Conservation (phyloP, 768 basidiomycete species). For the Pulveroboletus sp. region DNA sequence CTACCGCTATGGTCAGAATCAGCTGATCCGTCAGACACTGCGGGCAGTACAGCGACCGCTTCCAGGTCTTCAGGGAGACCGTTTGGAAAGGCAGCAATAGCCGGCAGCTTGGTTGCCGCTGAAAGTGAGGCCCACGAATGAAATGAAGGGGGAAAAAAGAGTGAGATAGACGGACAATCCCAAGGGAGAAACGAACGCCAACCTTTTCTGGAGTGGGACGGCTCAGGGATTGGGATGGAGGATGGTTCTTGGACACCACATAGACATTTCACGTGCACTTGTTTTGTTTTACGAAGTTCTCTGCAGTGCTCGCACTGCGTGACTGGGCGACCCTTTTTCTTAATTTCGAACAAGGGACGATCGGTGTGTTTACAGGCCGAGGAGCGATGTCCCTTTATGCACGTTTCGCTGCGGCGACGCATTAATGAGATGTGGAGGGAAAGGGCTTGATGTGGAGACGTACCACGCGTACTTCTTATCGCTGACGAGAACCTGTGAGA, state of each 20-base stretch:
- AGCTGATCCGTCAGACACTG: conserved; percentile 45
- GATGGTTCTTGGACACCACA: conserved; percentile 36
- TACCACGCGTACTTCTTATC: conserved; percentile 83
- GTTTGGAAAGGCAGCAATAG: conserved; percentile 74
- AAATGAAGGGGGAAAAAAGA: conserved; percentile 35
- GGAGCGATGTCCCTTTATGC: conserved; percentile 92
- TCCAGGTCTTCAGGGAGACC: conserved; percentile 69
- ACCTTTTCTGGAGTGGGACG: conserved; percentile 59
- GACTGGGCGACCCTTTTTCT: conserved; percentile 56
- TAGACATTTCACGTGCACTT: conserved; percentile 43
- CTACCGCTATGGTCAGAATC: conserved; percentile 67
- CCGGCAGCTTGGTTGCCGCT: conserved; percentile 59
- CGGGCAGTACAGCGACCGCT: conserved; percentile 38
- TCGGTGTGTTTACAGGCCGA: conserved; percentile 86
- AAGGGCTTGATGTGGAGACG: conserved; percentile 23
- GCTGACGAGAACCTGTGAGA: conserved; percentile 59
- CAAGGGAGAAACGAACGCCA: conserved; percentile 24
- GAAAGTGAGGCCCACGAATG: conserved; percentile 25
- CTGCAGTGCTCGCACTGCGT: conserved; percentile 53
- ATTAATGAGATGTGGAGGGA: conserved; percentile 4
- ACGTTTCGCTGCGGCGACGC: conserved; percentile 61
- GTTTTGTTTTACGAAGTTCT: conserved; percentile 42
- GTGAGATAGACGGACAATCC: not conserved
- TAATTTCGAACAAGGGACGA: conserved; percentile 79
- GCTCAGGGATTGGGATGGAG: conserved; percentile 19